Evolutionary conservation across 352 stramenopile species (phyloP), one percentile per base, ranked within the genome.

Genomic region (Globisporangium lucens): DNA sequence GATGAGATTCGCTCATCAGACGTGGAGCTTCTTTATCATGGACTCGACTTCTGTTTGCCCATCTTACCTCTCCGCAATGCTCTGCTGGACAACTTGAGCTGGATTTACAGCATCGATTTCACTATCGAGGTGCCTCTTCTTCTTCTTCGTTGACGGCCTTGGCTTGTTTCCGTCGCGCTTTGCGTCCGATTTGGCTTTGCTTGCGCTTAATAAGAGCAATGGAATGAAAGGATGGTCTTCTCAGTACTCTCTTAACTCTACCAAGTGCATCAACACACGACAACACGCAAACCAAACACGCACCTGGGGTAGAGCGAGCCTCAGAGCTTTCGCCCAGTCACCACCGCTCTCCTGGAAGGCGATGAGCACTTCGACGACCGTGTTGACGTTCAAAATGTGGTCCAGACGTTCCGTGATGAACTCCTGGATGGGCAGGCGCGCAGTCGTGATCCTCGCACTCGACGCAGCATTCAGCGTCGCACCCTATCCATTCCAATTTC

Each of bases 361-460:
- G 49, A 88, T 89, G 41, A 93, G 75, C 61, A 91, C 82, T 35
- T 91, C 84, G 20, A 88, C 59, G 33, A 94, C 81, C 41, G 83
- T 91, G 66, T 94, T 92, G 29, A 94, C 82, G 66, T 92, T 94
- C 47, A 94, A 69, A 41, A 94, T 92, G 59, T 94, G 86, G 61
- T 92, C 83, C 22, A 88, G 67, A 3, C 86, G 79, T 63, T 90
- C 75, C 3, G 76, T 74, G 41, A 90, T 80, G 63, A 87, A 65
- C 65, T 94, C 86, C 55, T 91, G 86, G 65, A 94, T 91, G 22
- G 86, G 86, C 49, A 94, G 60, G 22, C 86, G 77, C 13, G 75
- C 82, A 5, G 82, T 92, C 20, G 68, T 68, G 56, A 94, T 75
- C 1, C 83, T 82, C 0, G 75, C 75, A 51, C 63, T 65, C 13